Base-by-base conservation (phyloP, 768 basidiomycete genomes). In the Calocybe gangraenosa region DNA sequence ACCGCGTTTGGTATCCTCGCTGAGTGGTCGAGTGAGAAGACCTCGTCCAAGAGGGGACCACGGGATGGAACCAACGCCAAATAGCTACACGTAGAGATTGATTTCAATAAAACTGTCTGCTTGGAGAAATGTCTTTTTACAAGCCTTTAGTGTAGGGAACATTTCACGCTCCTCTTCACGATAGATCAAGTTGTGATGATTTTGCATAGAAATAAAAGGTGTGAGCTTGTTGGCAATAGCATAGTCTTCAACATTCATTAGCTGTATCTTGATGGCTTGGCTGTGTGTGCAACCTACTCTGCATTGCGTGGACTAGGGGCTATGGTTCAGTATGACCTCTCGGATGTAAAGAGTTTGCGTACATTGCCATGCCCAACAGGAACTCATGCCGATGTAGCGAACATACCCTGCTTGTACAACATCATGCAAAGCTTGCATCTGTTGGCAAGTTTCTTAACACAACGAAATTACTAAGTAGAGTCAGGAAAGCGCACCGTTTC, bases 341-440 rank as follows among this genome's bases (percentile, higher is more conserved):
- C 41, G 13, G 23, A 15, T 8, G 18, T 38, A 31, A 15, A 21
- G 20, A 14, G 15, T 15, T 19, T 19, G 53, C 70, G 31, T 54
- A 78, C 77, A 79, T 58, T 79, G 77, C 61, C 66, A 79, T 1
- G 77, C 78, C 50, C 61, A 69, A 56, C 77, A 79, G 6, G 75
- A 77, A 15, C 69, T 71, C 74, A 78, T 79, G 30, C 79, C 78
- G 22, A 81, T 70, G 52, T 79, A 83, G 25, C 82, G 68, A 17
- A 75, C 82, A 44, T 78, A 76, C 4, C 82, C 82, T 2, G 76
- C 75, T 50, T 81, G 59, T 3, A 84, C 79, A n/a, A 84, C 75
- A 47, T 84, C 82, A 43, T 84, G 78, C 19, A 84, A 66, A 5
- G 81, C 81, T 70, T 79, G 74, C 81, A 84, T 83, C 76, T 77